phyloP scores from a whole-genome alignment of 352 stramenopile genomes.

The Aphanomyces cochlioides region DNA sequence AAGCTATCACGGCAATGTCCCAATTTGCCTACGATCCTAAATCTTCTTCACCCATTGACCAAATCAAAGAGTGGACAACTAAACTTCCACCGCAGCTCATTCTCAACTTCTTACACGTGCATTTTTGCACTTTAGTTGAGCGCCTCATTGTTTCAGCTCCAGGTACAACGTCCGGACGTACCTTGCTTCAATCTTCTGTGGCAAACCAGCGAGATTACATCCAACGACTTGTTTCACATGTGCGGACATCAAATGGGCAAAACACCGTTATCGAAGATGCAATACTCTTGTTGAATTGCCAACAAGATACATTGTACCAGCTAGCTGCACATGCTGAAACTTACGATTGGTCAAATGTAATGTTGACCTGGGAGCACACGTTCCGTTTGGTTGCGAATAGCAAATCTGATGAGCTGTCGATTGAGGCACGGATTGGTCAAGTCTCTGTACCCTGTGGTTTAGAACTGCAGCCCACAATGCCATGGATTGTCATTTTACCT shows the following conservation, averaged over 20 bases:
- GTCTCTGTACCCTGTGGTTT: not conserved
- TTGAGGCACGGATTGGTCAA: constrained; percentile 4
- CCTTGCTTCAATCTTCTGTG: not conserved
- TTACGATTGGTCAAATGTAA: constrained; percentile 9
- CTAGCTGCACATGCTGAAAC: not conserved
- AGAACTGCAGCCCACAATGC: not conserved
- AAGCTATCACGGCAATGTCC: not conserved
- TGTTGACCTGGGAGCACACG: not conserved
- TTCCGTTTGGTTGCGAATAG: not conserved
- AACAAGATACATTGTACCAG: not conserved
- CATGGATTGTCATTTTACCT: constrained; percentile 6
- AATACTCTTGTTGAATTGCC: constrained; percentile 1
- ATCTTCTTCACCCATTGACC: not conserved
- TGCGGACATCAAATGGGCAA: not conserved
- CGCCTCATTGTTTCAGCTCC: not conserved
- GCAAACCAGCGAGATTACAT: not conserved
- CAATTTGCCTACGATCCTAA: constrained; percentile 3
- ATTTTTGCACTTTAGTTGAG: not conserved
- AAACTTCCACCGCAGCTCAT: not conserved
- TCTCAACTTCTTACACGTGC: not conserved
- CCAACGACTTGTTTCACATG: not conserved
- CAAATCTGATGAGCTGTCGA: not conserved
- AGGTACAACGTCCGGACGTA: not conserved
- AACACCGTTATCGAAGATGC: not conserved
- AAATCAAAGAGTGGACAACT: not conserved